Base-by-base conservation (phyloP, 768 basidiomycete species). In the Paxillus rubicundulus region DNA sequence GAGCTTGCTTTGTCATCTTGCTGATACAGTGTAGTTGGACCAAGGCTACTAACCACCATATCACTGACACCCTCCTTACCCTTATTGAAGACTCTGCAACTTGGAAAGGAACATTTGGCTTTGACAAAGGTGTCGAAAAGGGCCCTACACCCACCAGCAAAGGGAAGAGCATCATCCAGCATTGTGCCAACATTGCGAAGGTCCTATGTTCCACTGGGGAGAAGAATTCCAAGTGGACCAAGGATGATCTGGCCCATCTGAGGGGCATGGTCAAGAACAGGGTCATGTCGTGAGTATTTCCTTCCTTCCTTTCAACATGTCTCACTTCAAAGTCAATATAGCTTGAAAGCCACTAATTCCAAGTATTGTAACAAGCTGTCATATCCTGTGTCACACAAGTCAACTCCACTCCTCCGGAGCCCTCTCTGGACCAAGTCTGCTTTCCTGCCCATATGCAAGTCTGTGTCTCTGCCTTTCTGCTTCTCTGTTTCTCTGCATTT, bases 51-150 rank as follows among this genome's bases (percentile, higher is more conserved):
- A 18, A 54, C 40, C 36, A 40, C 41, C 34, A 34, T 14, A 38
- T 59, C 20, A 61, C 61, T 9, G 61, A 61, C 45, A 32, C 12
- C n/a, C 52, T 62, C 8, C 53, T 64, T 24, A 60, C 55, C 16
- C 40, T 62, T 34, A 56, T 62, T 30, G 58, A 64, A 43, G 51
- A 51, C 8, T 60, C 45, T 16, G 32, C 48, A 4, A 36, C 33
- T 4, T 64, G 53, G 51, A 37, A 46, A 33, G 60, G 54, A 24
- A 47, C 52, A 21, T 60, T 64, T 39, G 62, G 62, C n/a, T 62
- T 64, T 28, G 49, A 53, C 9, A 58, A 57, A 53, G 58, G 52
- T 8, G 52, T 37, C 16, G 14, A 37, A 37, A 37, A 37, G 38
- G n/a, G 18, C 45, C 14, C 37, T 14, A 46, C 47, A 21, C 28